Conservation (phyloP, 108 stramenopile genomes). For the Nannochloropsis gaditana region DNA sequence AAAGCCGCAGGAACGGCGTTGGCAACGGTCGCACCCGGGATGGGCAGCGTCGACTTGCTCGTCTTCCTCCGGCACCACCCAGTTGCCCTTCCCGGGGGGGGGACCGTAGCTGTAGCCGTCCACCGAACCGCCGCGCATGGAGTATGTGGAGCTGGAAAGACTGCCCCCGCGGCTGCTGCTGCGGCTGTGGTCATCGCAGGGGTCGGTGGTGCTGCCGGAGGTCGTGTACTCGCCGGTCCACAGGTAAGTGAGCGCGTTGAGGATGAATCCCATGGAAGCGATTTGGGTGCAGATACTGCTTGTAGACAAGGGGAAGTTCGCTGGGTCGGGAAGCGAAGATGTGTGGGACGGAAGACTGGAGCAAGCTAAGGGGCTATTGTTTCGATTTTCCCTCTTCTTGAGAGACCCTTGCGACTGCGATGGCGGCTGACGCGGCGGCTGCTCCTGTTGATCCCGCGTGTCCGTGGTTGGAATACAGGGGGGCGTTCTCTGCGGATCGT, state of each 20-base stretch:
- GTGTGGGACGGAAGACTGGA: background rate
- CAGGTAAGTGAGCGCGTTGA: background rate
- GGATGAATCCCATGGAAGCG: background rate
- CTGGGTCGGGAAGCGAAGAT: background rate
- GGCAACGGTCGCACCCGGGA: background rate
- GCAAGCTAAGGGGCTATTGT: background rate
- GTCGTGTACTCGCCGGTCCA: background rate
- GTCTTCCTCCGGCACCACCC: background rate
- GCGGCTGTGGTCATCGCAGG: background rate
- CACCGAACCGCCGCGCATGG: background rate
- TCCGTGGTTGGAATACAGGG: background rate
- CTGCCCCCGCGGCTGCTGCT: constrained; percentile 5
- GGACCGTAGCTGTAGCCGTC: background rate
- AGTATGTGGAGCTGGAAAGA: background rate
- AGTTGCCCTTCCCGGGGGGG: background rate
- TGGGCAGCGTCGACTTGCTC: background rate
- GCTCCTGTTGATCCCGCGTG: background rate
- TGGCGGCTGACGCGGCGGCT: background rate
- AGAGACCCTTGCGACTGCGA: background rate
- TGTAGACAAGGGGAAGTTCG: background rate
- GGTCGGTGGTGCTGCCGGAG: background rate
- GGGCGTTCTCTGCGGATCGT: too few species aligned
- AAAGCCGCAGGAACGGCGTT: background rate
- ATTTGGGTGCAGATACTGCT: background rate
- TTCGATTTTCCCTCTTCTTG: background rate